Conservation (phyloP, 208 protist species). For the Balamuthia mandrillaris region DNA sequence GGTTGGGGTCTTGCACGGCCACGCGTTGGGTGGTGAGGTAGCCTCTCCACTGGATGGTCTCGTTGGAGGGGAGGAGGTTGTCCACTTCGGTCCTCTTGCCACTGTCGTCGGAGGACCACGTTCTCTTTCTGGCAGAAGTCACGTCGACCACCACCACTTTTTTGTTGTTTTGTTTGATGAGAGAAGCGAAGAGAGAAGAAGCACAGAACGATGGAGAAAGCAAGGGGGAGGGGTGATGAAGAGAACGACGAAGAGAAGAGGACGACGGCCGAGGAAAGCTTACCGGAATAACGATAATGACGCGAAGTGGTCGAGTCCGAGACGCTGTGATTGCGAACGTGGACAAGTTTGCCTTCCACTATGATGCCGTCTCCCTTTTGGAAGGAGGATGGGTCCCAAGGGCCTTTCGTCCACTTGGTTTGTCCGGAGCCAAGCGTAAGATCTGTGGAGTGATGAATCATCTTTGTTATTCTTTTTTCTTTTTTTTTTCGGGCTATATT, state of each 20-base stretch:
- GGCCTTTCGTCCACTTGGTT: not conserved
- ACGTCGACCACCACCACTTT: slow-evolving; percentile 10
- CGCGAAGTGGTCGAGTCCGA: not conserved
- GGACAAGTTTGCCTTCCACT: not conserved
- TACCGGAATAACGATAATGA: slow-evolving; percentile 4
- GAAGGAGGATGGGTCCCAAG: not conserved
- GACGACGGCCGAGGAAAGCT: not conserved
- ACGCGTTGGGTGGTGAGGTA: slow-evolving; percentile 2
- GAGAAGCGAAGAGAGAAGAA: too few species aligned
- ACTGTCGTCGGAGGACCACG: not conserved
- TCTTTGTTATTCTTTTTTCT: too few species aligned
- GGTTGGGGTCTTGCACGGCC: not conserved
- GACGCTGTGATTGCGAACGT: not conserved
- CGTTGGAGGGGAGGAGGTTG: not conserved
- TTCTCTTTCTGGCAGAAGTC: not conserved
- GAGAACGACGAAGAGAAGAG: not conserved
- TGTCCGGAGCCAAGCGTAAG: not conserved
- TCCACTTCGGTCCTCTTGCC: not conserved
- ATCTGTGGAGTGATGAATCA: slow-evolving; percentile 16
- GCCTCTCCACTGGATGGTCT: not conserved
- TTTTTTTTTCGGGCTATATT: too few species aligned
- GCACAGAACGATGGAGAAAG: not conserved
- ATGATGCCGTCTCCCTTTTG: not conserved
- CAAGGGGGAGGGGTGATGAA: not conserved
- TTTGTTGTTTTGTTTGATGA: too few species aligned